Percentiles rank a stretch among this genome's conserved stretches.
Conservation (phyloP, 352 stramenopile genomes). For the Elongisporangium anandrum region DNA sequence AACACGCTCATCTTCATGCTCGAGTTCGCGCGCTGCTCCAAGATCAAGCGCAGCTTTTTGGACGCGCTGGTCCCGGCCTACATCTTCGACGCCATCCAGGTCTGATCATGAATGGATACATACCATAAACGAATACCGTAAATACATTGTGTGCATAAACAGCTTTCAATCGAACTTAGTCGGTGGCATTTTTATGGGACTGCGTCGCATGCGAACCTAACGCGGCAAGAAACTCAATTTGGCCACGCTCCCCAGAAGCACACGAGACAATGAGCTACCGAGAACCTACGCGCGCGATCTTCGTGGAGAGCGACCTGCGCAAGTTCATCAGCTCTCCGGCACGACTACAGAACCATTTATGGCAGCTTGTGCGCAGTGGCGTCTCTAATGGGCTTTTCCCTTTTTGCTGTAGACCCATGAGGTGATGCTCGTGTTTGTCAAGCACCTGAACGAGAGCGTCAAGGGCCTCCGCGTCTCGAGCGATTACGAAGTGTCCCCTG, state of each 20-base stretch:
- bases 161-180: background rate
- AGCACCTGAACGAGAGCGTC: conserved; percentile 78
- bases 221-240: background rate
- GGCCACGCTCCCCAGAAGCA: conserved; percentile 7
- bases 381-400: conserved; percentile 4
- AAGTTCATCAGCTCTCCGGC: conserved; percentile 70
- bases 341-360: conserved; percentile 1
- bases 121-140: conserved; percentile 1
- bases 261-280: conserved; percentile 26
- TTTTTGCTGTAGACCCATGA: conserved; percentile 51
- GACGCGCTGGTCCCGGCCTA: conserved; percentile 85
- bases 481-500: conserved; percentile 59
- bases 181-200: background rate
- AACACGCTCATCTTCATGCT: conserved; percentile 90
- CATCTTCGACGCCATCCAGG: conserved; percentile 85
- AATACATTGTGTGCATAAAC: background rate
- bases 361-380: background rate
- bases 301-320: conserved; percentile 63
- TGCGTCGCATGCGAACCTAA: background rate
- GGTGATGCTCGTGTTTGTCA: conserved; percentile 79
- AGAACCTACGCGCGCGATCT: conserved; percentile 73
- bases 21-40: conserved; percentile 79
- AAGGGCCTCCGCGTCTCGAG: conserved; percentile 54
- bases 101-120: conserved; percentile 22
- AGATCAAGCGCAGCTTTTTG: conserved; percentile 79